A percentile compares a stretch with the other conserved stretches of the same genome.
phyloP scores from a whole-genome alignment of 805 yeast species.

The Nakazawaea laoshanensis region DNA sequence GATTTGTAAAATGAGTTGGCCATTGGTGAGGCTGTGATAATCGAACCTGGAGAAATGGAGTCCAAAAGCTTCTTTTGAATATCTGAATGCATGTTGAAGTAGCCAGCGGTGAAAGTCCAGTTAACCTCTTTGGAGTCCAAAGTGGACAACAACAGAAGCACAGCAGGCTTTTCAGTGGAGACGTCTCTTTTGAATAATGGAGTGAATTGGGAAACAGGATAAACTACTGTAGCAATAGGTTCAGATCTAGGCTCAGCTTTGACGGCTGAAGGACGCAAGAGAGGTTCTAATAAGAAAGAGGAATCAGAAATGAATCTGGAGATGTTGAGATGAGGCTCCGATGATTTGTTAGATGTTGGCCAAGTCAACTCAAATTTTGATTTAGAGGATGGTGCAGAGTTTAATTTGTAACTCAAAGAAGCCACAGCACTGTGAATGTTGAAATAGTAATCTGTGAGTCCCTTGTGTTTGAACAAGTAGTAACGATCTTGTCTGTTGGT shows the following conservation, averaged over 20 bases:
- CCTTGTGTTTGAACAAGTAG: constrained; percentile 52
- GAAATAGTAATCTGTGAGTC: constrained; percentile 66
- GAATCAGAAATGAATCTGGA: constrained; percentile 47
- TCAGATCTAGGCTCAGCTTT: constrained; percentile 21
- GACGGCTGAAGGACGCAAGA: constrained; percentile 30
- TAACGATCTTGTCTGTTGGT: constrained; percentile 93
- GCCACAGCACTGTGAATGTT: constrained; percentile 60
- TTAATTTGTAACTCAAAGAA: constrained; percentile 61
- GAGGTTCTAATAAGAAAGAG: constrained; percentile 45
- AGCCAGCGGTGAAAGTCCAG: constrained; percentile 95
- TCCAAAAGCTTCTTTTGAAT: constrained; percentile 50
- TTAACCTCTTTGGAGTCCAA: constrained; percentile 44
- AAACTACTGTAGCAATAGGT: constrained; percentile 55
- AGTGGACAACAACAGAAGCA: constrained; percentile 51
- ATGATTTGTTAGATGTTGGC: constrained; percentile 62
- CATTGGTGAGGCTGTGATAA: constrained; percentile 86
- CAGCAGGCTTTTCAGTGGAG: constrained; percentile 77
- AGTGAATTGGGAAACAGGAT: constrained; percentile 86
- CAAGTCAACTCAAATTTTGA: constrained; percentile 46
- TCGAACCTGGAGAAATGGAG: constrained; percentile 53
- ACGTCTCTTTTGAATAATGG: constrained; percentile 61
- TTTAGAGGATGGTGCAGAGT: constrained; percentile 21
- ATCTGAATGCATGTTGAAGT: constrained; percentile 82
- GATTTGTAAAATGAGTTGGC: constrained; percentile 92
- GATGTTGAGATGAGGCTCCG: constrained; percentile 56